Evolutionary conservation across 129 eudicot species (phyloP).

Genomic region (Artemisia argyi): DNA sequence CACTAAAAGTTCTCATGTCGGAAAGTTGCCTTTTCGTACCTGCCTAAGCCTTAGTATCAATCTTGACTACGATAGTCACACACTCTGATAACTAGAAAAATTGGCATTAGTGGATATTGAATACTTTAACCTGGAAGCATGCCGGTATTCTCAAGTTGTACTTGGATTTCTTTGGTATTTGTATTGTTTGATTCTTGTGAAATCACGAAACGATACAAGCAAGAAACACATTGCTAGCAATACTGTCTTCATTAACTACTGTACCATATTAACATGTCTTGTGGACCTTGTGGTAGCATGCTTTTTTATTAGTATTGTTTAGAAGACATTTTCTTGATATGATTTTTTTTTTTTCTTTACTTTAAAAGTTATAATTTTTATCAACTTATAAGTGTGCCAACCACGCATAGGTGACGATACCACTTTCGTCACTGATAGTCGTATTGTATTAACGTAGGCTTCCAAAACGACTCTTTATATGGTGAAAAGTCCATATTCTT

Average conservation of each 20-base stretch:
- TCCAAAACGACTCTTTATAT: background rate
- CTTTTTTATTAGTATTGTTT: background rate
- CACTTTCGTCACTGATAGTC: background rate
- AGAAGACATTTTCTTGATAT: background rate
- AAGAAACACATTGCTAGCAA: background rate
- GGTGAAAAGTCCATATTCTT: constrained; percentile 17
- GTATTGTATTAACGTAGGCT: background rate
- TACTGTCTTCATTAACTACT: background rate
- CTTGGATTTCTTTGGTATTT: too few species aligned
- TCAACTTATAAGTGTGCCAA: background rate
- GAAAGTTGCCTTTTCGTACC: background rate
- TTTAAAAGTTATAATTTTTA: background rate
- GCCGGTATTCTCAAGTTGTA: too few species aligned
- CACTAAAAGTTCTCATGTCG: background rate
- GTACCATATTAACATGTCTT: background rate
- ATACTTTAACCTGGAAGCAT: too few species aligned
- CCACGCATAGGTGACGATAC: background rate
- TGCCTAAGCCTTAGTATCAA: background rate
- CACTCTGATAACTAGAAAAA: too few species aligned
- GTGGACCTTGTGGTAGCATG: background rate
- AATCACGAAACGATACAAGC: background rate
- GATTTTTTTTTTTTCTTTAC: background rate
- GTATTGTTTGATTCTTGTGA: background rate
- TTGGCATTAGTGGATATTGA: too few species aligned
- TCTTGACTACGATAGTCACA: too few species aligned